These are phyloP conservation scores for Boletus fagicola DNA, from an alignment of 768 basidiomycete genomes.

Conservation along the genomic window DNA sequence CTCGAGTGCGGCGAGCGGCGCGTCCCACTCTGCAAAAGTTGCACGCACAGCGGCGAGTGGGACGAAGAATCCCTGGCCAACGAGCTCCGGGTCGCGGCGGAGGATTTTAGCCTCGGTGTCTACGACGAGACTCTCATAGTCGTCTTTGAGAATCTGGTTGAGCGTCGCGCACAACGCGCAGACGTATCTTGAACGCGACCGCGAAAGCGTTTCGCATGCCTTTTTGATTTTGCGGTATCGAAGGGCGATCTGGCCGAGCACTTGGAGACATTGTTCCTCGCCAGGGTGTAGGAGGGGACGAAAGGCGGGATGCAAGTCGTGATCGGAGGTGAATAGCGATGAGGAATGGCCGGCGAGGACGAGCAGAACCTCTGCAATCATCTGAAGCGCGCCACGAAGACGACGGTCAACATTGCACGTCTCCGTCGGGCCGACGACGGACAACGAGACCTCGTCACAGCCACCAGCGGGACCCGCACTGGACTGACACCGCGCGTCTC, in stretches of 20 bases:
- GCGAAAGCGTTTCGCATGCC: constrained; percentile 49
- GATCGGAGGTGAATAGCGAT: constrained; percentile 68
- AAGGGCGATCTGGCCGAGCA: constrained; percentile 69
- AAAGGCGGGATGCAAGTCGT: constrained; percentile 62
- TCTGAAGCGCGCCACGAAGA: constrained; percentile 27
- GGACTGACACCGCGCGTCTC: neutral
- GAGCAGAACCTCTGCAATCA: constrained; percentile 89
- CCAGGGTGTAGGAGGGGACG: constrained; percentile 80
- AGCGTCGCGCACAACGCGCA: constrained; percentile 76
- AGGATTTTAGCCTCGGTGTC: constrained; percentile 81
- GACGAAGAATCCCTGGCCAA: constrained; percentile 79
- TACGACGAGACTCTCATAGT: constrained; percentile 78
- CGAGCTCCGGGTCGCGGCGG: constrained; percentile 68
- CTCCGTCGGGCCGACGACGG: neutral
- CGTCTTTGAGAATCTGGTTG: constrained; percentile 68
- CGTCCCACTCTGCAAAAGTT: constrained; percentile 85
- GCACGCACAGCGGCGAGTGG: constrained; percentile 83
- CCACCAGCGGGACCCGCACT: neutral
- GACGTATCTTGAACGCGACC: constrained; percentile 70
- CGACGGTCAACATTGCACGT: neutral
- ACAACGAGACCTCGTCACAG: neutral
- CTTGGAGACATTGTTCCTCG: constrained; percentile 80
- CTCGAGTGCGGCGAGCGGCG: constrained; percentile 72
- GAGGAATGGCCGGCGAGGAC: constrained; percentile 87
- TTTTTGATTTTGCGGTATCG: constrained; percentile 73